Evolutionary conservation across 805 yeast genomes (phyloP).

Genomic region (Kodamaea leandrae): DNA sequence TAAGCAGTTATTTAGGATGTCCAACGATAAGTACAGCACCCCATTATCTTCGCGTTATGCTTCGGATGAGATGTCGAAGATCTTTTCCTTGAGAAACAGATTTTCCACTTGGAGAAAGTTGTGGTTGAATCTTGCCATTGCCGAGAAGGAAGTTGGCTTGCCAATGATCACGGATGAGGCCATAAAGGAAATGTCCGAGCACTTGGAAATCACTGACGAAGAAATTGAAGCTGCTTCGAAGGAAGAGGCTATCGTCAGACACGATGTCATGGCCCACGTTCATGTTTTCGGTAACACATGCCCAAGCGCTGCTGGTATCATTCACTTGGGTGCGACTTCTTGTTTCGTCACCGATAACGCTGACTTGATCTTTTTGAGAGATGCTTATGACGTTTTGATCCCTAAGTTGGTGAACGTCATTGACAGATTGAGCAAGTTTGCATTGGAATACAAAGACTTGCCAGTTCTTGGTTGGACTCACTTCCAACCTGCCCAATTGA

Average conservation of each 20-base stretch:
- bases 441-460: constrained; percentile 86
- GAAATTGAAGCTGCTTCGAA: constrained; percentile 85
- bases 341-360: constrained; percentile 98
- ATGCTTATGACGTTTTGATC: constrained; percentile 88
- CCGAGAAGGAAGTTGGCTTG: constrained; percentile 90
- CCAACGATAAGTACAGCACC: constrained; percentile 77
- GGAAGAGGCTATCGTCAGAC: constrained; percentile 97
- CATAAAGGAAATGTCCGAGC: constrained; percentile 74
- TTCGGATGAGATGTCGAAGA: constrained; percentile 91
- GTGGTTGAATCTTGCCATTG: constrained; percentile 93
- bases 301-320: constrained; percentile 96
- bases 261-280: constrained; percentile 99
- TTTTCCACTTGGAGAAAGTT: constrained; percentile 98
- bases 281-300: constrained; percentile 90
- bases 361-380: constrained; percentile 92
- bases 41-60: constrained; percentile 97
- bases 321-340: constrained; percentile 97
- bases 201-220: constrained; percentile 84
- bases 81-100: constrained; percentile 90
- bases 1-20: constrained; percentile 21
- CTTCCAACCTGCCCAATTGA: constrained; percentile 98
- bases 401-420: constrained; percentile 96
- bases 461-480: constrained; percentile 99
- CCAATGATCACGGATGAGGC: constrained; percentile 87
- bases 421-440: constrained; percentile 83